Evolutionary conservation across 1,284 basidiomycete species (phyloP).

Genomic region (Melampsora abietis-canadensis): DNA sequence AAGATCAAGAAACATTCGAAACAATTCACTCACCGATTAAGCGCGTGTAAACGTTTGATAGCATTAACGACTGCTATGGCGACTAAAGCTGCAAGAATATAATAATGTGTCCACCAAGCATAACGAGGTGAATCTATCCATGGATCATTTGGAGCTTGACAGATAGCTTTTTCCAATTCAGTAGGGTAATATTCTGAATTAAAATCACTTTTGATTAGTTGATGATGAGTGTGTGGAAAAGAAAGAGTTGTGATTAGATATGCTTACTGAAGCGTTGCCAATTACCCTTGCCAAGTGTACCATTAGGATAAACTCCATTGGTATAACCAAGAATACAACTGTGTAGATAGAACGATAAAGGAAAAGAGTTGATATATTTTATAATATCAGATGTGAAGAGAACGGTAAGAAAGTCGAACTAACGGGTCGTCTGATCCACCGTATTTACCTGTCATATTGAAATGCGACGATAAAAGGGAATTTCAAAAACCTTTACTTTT

Average conservation of each 20-base stretch:
- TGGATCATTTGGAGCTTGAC: constrained; percentile 37
- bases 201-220: no score
- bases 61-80: constrained; percentile 24
- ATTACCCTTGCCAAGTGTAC: constrained; percentile 25
- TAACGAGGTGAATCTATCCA: constrained; percentile 20
- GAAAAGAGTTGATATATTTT: background rate
- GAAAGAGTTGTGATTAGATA: no score
- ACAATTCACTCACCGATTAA: constrained; percentile 28
- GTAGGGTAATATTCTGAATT: background rate
- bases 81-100: constrained; percentile 17
- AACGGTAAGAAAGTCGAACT: constrained; percentile 1
- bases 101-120: constrained; percentile 42
- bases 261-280: constrained; percentile 31
- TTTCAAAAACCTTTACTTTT: no score
- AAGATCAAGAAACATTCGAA: background rate
- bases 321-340: constrained; percentile 42
- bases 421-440: constrained; percentile 41
- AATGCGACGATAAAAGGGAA: no score
- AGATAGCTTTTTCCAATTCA: constrained; percentile 11
- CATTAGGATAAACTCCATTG: constrained; percentile 41
- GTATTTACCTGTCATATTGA: background rate
- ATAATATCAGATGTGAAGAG: no score
- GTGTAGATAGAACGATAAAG: background rate
- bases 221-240: no score
- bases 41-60: constrained; percentile 30